Evolutionary conservation across 2,329 filamentous ascomycete species (phyloP).

Genomic region (Botryosphaeria dothidea): DNA sequence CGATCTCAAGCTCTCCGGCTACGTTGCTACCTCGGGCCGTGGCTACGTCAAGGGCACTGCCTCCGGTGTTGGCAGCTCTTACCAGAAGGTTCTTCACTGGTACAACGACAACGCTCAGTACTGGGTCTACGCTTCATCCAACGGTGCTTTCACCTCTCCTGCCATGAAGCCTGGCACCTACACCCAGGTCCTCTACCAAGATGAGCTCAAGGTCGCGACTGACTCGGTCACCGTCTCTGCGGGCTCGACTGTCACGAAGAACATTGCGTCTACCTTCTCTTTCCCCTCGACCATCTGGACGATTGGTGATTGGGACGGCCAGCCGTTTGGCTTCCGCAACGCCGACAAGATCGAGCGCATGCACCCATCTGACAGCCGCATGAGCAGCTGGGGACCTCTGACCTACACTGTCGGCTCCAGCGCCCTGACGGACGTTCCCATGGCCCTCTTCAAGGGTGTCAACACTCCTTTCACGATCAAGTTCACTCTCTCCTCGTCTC

Average conservation of each 20-base stretch:
- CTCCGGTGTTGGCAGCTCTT: constrained; percentile 53
- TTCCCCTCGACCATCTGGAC: constrained; percentile 57
- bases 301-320: constrained; percentile 67
- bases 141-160: constrained; percentile 63
- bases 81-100: constrained; percentile 65
- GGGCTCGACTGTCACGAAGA: constrained; percentile 50
- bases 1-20: constrained; percentile 59
- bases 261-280: constrained; percentile 54
- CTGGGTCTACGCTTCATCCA: constrained; percentile 60
- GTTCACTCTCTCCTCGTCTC: constrained; percentile 55
- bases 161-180: constrained; percentile 69
- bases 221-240: constrained; percentile 56
- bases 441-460: constrained; percentile 64
- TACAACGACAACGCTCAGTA: constrained; percentile 57
- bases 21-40: constrained; percentile 56
- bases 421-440: constrained; percentile 58
- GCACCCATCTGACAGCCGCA: constrained; percentile 67
- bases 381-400: constrained; percentile 60
- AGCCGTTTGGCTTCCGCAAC: constrained; percentile 62
- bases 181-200: constrained; percentile 67
- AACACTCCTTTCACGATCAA: constrained; percentile 63
- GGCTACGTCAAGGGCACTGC: constrained; percentile 64
- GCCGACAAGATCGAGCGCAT: constrained; percentile 67
- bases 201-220: constrained; percentile 52
- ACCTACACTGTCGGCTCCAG: constrained; percentile 65